Base-by-base conservation (phyloP, 495 filamentous ascomycete genomes). In the Penicillium flavigenum region DNA sequence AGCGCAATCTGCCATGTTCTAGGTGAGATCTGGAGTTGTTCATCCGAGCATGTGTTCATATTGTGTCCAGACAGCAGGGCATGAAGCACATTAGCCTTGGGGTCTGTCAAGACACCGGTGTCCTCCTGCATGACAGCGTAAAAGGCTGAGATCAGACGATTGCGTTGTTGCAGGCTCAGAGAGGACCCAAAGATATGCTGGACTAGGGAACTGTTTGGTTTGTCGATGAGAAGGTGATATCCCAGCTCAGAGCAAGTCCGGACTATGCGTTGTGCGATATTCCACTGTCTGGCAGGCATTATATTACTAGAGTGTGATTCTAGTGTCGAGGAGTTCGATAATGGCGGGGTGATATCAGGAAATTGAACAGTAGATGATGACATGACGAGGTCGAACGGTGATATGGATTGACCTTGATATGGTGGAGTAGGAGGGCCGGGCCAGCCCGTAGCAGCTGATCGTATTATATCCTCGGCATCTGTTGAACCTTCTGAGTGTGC, bases 251-350 rank as follows among this genome's bases (percentile, higher is more conserved):
- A 69, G 50, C 70, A 70, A 57, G 65, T 49, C 50, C 62, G 63
- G 29, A 72, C 70, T 24, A 72, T 59, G 49, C 56, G 70, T 10
- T 72, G 70, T 36, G 67, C 63, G 41, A 72, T 50, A 29, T 47
- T 63, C 63, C 63, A 60, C 19, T 34, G 54, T 17, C 34, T 53
- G 51, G 64, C 54, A 39, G 62, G 55, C 22, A 51, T 24, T 59
- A 57, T 44, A 53, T 44, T 58, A 6, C 34, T 50, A 26, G 62
- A 39, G 10, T 55, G 46, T 8, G 20, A 7, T 5, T 29, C 44
- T 43, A 65, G 17, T 32, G 52, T 48, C 22, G 47, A 22, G 19
- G 59, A 59, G 31, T 47, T 62, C 22, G 58, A 59, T 27, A 60
- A 19, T 26, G 57, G 43, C 29, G 51, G 51, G 22, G 22, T 42